Conservation (phyloP, 176 grass and related monocot genomes). For the Hordeum vulgare region DNA sequence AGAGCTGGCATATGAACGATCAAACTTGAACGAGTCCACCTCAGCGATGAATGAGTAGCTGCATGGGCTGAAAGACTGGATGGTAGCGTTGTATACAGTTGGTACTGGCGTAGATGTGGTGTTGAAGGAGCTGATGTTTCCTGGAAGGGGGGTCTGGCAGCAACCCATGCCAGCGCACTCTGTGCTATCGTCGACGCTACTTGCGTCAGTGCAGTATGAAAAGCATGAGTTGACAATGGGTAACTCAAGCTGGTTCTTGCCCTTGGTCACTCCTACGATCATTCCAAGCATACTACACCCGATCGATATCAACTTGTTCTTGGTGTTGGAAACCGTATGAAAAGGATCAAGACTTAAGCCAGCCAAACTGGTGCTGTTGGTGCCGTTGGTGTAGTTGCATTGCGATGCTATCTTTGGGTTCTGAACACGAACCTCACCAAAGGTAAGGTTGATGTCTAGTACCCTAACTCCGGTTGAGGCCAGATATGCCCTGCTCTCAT, state of each 20-base stretch:
- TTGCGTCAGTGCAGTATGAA: neutral
- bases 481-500: neutral
- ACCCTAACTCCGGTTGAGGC: neutral
- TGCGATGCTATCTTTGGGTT: neutral
- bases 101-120: neutral
- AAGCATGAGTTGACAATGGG: neutral
- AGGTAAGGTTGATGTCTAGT: neutral
- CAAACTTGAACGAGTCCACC: neutral
- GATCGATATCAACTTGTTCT: neutral
- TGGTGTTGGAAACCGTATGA: neutral
- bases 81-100: neutral
- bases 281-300: neutral
- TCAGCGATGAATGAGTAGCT: neutral
- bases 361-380: neutral
- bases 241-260: neutral
- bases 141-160: neutral
- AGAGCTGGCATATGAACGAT: neutral
- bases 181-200: neutral
- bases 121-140: neutral
- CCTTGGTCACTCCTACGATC: rapidly evolving
- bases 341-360: neutral
- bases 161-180: neutral
- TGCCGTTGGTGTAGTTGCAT: neutral
- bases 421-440: neutral
- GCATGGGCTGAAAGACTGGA: neutral